Conservation (phyloP, 75 land plant species). For the Selaginella moellendorffii region DNA sequence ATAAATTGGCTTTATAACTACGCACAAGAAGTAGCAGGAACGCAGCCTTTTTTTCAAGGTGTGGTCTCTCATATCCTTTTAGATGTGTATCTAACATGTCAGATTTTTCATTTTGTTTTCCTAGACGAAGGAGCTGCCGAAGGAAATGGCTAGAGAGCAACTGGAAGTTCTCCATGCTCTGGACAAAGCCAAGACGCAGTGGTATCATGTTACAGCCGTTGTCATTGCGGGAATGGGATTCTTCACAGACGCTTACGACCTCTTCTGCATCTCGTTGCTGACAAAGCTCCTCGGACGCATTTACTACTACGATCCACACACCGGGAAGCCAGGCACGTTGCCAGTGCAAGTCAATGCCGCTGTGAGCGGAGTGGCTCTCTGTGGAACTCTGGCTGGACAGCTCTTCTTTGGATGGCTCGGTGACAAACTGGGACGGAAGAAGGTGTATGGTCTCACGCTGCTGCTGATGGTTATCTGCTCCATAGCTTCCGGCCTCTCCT, state of each 20-base stretch:
- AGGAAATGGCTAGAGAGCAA: too few species aligned
- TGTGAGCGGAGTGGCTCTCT: constrained; percentile 43
- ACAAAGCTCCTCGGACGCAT: constrained; percentile 36
- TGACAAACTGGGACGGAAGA: constrained; percentile 38
- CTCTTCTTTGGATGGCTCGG: constrained; percentile 52
- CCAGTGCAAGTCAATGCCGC: constrained; percentile 43
- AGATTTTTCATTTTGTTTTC: too few species aligned
- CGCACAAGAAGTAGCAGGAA: too few species aligned
- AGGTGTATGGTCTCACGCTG: constrained; percentile 46
- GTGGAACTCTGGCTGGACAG: constrained; percentile 31
- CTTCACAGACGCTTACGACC: constrained; percentile 57
- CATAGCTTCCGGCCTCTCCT: constrained; percentile 37
- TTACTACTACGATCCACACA: constrained; percentile 11
- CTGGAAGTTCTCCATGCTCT: constrained; percentile 39
- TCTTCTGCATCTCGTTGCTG: constrained; percentile 39
- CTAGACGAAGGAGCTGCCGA: too few species aligned
- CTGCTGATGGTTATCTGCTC: constrained; percentile 40
- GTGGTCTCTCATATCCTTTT: too few species aligned
- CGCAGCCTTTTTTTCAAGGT: too few species aligned
- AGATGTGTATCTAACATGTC: too few species aligned
- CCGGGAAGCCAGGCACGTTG: constrained; percentile 29
- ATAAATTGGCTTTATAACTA: too few species aligned
- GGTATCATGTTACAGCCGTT: constrained; percentile 41
- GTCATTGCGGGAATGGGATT: constrained; percentile 44
- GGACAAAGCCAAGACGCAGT: constrained; percentile 50